These are phyloP conservation scores for Trichodelitschia bisporula DNA, from an alignment of 495 filamentous ascomycete species.

Conservation along the genomic window DNA sequence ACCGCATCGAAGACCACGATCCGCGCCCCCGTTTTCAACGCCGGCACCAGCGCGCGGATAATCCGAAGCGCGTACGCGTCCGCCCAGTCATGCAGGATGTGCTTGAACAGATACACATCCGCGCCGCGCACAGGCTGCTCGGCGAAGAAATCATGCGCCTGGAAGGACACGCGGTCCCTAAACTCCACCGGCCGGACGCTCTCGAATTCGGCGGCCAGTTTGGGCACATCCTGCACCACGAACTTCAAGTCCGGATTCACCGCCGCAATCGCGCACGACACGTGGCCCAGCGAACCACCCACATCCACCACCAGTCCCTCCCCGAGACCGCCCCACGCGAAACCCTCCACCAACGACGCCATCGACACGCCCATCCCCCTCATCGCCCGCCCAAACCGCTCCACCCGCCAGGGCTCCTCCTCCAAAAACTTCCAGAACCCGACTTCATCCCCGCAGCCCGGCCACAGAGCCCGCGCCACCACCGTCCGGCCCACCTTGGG, in stretches of 20 bases:
- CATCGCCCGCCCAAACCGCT: no score
- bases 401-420: no score
- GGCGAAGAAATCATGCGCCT: conserved; percentile 28
- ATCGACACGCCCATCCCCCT: no score
- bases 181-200: conserved; percentile 17
- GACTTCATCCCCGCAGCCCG: no score
- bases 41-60: not conserved
- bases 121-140: conserved; percentile 27
- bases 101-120: conserved; percentile 14
- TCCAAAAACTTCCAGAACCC: no score
- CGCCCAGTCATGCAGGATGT: conserved; percentile 6
- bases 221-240: conserved; percentile 30
- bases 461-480: no score
- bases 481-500: no score
- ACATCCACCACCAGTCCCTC: conserved; percentile 14
- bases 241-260: conserved; percentile 23
- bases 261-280: conserved; percentile 22
- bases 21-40: not conserved
- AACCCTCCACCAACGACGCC: no score
- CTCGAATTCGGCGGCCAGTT: conserved; percentile 20
- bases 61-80: not conserved
- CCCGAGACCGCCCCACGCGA: conserved; percentile 1
- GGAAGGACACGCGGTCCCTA: conserved; percentile 19
- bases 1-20: not conserved
- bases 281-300: conserved; percentile 30